Percentiles rank a stretch among this genome's conserved stretches.
These are phyloP conservation scores for Metschnikowia similis DNA, from an alignment of 805 yeast species.

Conservation along the genomic window DNA sequence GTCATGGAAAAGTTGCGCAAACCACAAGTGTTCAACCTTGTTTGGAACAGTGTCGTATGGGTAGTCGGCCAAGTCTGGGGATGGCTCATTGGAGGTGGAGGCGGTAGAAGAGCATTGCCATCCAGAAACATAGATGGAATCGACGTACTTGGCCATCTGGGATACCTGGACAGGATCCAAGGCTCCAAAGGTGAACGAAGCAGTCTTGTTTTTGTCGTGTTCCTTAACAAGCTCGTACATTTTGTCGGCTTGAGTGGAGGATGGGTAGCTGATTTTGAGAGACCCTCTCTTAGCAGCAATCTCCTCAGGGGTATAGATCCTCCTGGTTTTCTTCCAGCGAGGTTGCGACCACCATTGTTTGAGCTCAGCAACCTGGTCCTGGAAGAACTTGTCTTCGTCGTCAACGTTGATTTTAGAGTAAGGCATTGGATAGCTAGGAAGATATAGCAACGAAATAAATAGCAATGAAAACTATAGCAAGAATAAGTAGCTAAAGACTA, in stretches of 20 bases:
- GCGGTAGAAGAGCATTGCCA: conserved; percentile 99
- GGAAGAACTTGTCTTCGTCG: conserved; percentile 61
- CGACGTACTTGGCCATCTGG: conserved; percentile 95
- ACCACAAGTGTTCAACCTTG: conserved; percentile 94
- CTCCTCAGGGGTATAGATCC: conserved; percentile 84
- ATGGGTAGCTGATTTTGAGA: conserved; percentile 68
- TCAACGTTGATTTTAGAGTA: conserved; percentile 56
- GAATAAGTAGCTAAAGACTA: background rate
- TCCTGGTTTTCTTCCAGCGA: conserved; percentile 84
- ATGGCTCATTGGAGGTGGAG: conserved; percentile 94
- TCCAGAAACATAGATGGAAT: conserved; percentile 89
- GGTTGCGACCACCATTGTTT: conserved; percentile 91
- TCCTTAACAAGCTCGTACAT: conserved; percentile 64
- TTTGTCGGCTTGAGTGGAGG: conserved; percentile 77
- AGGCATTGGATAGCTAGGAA: conserved; percentile 29
- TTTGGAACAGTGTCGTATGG: conserved; percentile 99
- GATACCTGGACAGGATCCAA: conserved; percentile 93
- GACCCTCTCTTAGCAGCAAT: conserved; percentile 87
- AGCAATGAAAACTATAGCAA: background rate
- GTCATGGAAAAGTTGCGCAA: conserved; percentile 96
- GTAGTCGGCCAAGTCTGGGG: conserved; percentile 97
- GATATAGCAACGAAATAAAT: background rate
- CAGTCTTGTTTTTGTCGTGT: conserved; percentile 69
- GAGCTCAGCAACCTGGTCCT: conserved; percentile 66
- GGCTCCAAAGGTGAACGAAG: conserved; percentile 91